Conservation (phyloP, 78 protist genomes). For the Carpediemonas membranifera region DNA sequence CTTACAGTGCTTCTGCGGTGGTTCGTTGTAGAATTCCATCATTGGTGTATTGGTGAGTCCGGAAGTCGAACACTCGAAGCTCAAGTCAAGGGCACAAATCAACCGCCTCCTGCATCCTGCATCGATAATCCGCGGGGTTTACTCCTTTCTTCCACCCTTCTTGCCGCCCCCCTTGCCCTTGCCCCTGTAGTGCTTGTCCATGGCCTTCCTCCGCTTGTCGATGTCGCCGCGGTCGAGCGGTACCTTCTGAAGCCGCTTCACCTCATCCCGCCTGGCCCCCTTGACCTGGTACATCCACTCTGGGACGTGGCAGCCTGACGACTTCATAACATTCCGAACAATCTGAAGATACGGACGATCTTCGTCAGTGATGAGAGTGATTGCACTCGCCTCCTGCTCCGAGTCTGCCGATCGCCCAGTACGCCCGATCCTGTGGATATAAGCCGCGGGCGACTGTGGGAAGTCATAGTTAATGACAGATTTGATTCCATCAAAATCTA, state of each 20-base stretch:
- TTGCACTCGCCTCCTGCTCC: conserved; percentile 7
- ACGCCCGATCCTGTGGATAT: conserved; percentile 33
- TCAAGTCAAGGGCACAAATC: no score
- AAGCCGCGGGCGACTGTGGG: conserved; percentile 16
- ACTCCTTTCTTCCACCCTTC: no score
- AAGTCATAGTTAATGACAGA: conserved; percentile 64
- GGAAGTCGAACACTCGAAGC: no score
- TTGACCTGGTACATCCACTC: conserved; percentile 2
- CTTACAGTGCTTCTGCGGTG: no score
- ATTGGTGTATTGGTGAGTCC: no score
- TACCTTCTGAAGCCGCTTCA: background rate
- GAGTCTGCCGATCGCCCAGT: conserved; percentile 26
- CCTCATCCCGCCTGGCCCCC: background rate
- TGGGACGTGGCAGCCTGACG: conserved; percentile 3
- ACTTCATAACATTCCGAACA: background rate
- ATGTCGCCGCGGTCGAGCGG: background rate
- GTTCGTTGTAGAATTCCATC: no score
- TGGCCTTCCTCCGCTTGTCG: conserved; percentile 1
- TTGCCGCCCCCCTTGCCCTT: no score
- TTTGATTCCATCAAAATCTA: conserved; percentile 59
- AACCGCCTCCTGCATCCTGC: no score
- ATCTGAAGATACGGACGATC: background rate
- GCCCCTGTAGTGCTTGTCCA: no score
- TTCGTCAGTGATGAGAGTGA: background rate
- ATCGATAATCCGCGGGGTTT: no score